Conservation (phyloP, 73 alveolate genomes). For the Tetrahymena malaccensis region DNA sequence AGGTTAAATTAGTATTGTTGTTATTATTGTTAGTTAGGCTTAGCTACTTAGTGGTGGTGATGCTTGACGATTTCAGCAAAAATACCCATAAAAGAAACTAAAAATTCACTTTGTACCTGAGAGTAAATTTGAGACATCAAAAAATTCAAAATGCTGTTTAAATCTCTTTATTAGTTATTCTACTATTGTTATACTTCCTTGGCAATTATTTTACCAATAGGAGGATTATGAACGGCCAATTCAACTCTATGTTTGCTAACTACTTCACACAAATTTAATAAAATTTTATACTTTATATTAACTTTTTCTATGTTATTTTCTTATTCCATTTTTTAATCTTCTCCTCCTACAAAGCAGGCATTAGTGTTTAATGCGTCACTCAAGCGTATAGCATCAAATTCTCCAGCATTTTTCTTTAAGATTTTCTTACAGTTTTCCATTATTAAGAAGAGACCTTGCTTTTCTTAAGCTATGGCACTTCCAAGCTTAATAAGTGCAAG, state of each 20-base stretch:
- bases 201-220: background rate
- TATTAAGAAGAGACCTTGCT: background rate
- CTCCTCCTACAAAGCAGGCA: background rate
- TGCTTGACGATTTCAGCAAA: background rate
- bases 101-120: background rate
- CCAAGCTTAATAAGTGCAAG: background rate
- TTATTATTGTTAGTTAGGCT: background rate
- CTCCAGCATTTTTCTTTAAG: background rate
- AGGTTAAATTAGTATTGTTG: background rate
- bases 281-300: background rate
- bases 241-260: background rate
- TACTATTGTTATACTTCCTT: background rate
- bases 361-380: background rate
- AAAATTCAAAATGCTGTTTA: background rate
- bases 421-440: background rate
- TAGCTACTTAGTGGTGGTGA: background rate
- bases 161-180: background rate
- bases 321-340: background rate
- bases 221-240: background rate
- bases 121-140: background rate
- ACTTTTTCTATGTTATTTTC: background rate
- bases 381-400: background rate
- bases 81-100: background rate
- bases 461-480: background rate
- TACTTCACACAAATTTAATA: background rate